These are phyloP conservation scores for Skeletonema marinoi DNA, from an alignment of 108 stramenopile species.

Conservation along the genomic window DNA sequence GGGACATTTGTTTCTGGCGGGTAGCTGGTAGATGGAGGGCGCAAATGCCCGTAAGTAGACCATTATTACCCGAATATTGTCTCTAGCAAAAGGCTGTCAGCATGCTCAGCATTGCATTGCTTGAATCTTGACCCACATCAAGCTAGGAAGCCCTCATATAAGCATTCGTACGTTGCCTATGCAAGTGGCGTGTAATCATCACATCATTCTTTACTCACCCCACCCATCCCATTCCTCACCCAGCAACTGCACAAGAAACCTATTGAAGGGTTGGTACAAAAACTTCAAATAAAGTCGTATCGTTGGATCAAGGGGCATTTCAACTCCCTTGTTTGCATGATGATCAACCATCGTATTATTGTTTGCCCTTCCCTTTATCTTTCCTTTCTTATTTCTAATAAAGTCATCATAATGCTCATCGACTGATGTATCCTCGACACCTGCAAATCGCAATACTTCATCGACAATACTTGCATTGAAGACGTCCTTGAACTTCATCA, in stretches of 20 bases:
- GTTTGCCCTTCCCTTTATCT: neutral
- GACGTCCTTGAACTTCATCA: conserved; percentile 3
- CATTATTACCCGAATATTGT: too few relatives aligned
- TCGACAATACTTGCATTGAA: neutral
- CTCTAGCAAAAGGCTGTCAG: too few relatives aligned
- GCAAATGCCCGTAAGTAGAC: too few relatives aligned
- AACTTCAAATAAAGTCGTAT: neutral
- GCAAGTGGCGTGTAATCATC: too few relatives aligned
- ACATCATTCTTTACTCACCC: neutral
- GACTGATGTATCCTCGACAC: neutral
- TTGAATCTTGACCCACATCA: too few relatives aligned
- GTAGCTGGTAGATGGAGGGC: too few relatives aligned
- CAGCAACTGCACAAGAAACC: conserved; percentile 6
- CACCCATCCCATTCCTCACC: conserved; percentile 15
- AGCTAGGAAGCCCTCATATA: too few relatives aligned
- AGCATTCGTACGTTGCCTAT: too few relatives aligned
- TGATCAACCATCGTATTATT: neutral
- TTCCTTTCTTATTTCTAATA: neutral
- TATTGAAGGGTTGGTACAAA: conserved; percentile 11
- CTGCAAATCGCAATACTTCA: conserved; percentile 8
- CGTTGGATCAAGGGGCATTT: neutral
- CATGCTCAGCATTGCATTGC: too few relatives aligned
- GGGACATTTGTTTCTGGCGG: too few relatives aligned
- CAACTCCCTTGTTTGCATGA: neutral
- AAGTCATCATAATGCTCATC: neutral